Evolutionary conservation across 1,284 basidiomycete genomes (phyloP), one percentile per base, ranked within the genome.

Genomic region (Ceratobasidium sp.): DNA sequence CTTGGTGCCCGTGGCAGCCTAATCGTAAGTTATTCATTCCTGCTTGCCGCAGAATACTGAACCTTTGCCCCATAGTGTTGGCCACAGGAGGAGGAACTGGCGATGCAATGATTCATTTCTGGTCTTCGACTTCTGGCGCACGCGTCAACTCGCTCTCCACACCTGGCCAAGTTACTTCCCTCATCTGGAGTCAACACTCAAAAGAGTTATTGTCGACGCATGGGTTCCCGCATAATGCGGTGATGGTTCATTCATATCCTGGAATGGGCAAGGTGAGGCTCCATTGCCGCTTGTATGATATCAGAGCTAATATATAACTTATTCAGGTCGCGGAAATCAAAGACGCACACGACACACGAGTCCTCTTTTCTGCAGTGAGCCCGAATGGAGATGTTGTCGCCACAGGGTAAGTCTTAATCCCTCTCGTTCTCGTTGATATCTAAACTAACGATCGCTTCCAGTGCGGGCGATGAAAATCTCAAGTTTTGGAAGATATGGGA

Each of bases 1-100:
- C 96, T 0, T 99, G 98, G 96, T 98, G 96, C 81, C 96, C 97
- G 0, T 99, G 97, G 96, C 95, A 97, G 86, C 91, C 93, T 0
- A 93, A 94, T 10, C 46, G 71, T 74, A 65, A 13, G 71, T 73
- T 4, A 48, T 26, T 44, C 3, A 20, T 52, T 9, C n/a, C 26
- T 52, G n/a, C 46, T n/a, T 61, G 28, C 54, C 56, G 61, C 57
- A 15, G 28, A 20, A 38, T 33, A 88, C 9, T 73, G 50, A 28
- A 52, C 4, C 33, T 40, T 6, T 13, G 38, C 42, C 56, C 15
- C 15, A 40, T 61, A 74, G 71, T 99, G 9, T 90, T 99, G 65
- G 97, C 97, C 0, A 93, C 94, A 0, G 98, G 98, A 0, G 98
- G 98, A 0, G 98, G 98, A 0, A 97, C 96, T 0, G 94, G 94